These are phyloP conservation scores for Penicillium freii DNA, from an alignment of 2,329 filamentous ascomycete species.

Conservation along the genomic window DNA sequence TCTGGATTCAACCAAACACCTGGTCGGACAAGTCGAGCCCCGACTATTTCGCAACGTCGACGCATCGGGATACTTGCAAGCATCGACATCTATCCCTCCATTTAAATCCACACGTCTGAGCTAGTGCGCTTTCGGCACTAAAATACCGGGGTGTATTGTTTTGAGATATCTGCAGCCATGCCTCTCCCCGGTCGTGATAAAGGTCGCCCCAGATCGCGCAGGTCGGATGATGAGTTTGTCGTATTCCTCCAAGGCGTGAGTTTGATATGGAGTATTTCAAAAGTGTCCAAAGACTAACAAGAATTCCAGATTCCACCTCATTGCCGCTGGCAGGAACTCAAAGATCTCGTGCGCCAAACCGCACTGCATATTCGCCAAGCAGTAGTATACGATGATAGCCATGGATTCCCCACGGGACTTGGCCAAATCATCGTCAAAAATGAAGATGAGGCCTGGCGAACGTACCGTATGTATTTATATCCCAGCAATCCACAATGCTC, in stretches of 20 bases:
- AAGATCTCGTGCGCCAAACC: conserved; percentile 46
- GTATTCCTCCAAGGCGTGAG: conserved; percentile 46
- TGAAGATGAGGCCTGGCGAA: conserved; percentile 46
- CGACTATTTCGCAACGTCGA: conserved; percentile 18
- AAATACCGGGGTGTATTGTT: neutral
- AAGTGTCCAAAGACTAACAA: conserved; percentile 13
- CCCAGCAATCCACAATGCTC: neutral
- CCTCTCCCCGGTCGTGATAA: conserved; percentile 34
- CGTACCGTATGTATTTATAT: conserved; percentile 36
- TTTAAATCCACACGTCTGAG: conserved; percentile 1
- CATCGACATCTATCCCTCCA: neutral
- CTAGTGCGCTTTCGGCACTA: neutral
- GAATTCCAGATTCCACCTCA: conserved; percentile 40
- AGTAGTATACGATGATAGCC: conserved; percentile 45
- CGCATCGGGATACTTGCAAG: neutral
- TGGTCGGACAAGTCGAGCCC: conserved; percentile 11
- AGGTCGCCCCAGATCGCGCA: conserved; percentile 32
- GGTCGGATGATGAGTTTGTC: conserved; percentile 45
- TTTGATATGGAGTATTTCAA: neutral
- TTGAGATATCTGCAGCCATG: conserved; percentile 23
- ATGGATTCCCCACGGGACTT: conserved; percentile 44
- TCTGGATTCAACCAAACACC: conserved; percentile 9
- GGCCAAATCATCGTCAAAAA: conserved; percentile 48
- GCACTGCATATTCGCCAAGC: conserved; percentile 46
- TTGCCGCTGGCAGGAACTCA: conserved; percentile 47